Evolutionary conservation across 1,284 basidiomycete species (phyloP).

Genomic region (Phaffia rhodozyma): DNA sequence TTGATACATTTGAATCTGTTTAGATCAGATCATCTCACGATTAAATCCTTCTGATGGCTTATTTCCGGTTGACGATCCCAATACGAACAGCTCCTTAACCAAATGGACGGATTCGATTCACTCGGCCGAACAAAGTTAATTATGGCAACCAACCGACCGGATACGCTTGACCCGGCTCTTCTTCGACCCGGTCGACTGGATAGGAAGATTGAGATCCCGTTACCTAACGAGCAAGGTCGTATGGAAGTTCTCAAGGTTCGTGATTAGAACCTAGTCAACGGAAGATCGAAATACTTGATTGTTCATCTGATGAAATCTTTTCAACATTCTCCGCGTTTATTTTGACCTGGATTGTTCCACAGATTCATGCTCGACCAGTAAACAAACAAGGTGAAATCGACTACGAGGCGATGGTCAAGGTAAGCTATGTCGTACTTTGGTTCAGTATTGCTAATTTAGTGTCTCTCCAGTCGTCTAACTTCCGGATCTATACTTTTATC

Average conservation of each 20-base stretch:
- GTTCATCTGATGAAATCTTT: neutral
- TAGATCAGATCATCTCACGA: neutral
- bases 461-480: neutral
- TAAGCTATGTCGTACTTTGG: slow-evolving; percentile 28
- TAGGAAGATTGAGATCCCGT: slow-evolving; percentile 94
- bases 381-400: slow-evolving; percentile 93
- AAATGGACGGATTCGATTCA: slow-evolving; percentile 99
- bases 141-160: slow-evolving; percentile 95
- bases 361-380: slow-evolving; percentile 84
- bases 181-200: slow-evolving; percentile 92
- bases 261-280: neutral
- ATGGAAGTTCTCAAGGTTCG: slow-evolving; percentile 79
- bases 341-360: neutral
- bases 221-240: slow-evolving; percentile 90
- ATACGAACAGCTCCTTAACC: slow-evolving; percentile 69
- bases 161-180: slow-evolving; percentile 93
- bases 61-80: neutral
- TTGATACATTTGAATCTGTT: slow-evolving; percentile 6
- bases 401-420: slow-evolving; percentile 94
- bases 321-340: neutral
- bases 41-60: neutral
- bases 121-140: slow-evolving; percentile 93
- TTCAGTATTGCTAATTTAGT: neutral
- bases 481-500: slow-evolving; percentile 3
- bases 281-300: neutral